Evolutionary conservation across 1,284 basidiomycete species (phyloP).

Genomic region (Golubevia sp.): DNA sequence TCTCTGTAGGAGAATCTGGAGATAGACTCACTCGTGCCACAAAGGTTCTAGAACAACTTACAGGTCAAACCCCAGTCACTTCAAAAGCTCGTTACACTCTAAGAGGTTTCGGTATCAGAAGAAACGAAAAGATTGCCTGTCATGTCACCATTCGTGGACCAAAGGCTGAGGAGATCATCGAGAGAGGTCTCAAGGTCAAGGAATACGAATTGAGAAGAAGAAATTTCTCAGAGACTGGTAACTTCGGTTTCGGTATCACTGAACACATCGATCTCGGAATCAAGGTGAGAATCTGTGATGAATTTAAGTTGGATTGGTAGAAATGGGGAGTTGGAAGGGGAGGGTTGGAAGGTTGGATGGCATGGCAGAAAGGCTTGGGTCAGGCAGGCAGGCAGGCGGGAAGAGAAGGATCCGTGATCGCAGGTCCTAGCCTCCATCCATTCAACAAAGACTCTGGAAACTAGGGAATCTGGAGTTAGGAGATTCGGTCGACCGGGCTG

Average conservation of each 20-base stretch:
- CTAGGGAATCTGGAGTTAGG: too few species aligned
- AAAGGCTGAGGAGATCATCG: slow-evolving; percentile 62
- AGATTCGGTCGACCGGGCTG: too few species aligned
- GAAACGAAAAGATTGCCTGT: slow-evolving; percentile 63
- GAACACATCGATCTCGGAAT: slow-evolving; percentile 60
- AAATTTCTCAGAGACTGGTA: slow-evolving; percentile 49
- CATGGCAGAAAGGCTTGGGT: too few species aligned
- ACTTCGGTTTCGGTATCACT: slow-evolving; percentile 17
- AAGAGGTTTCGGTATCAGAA: slow-evolving; percentile 62
- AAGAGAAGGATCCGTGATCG: too few species aligned
- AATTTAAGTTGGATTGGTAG: neutral
- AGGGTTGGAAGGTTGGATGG: too few species aligned
- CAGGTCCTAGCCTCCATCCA: too few species aligned
- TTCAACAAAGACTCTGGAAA: too few species aligned
- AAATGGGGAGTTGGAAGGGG: too few species aligned
- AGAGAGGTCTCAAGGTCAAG: slow-evolving; percentile 62
- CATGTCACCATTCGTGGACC: slow-evolving; percentile 61
- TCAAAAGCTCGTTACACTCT: slow-evolving; percentile 62
- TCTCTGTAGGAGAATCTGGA: slow-evolving; percentile 62
- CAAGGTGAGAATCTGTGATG: slow-evolving; percentile 13
- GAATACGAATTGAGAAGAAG: slow-evolving; percentile 61
- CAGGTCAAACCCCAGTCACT: slow-evolving; percentile 61
- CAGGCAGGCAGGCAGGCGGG: too few species aligned
- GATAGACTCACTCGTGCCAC: slow-evolving; percentile 62
- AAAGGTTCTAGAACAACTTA: slow-evolving; percentile 62